A percentile compares a stretch with the other conserved stretches of the same genome.
Conservation (phyloP, 140 eudicot genomes). For the Bidens hawaiensis region DNA sequence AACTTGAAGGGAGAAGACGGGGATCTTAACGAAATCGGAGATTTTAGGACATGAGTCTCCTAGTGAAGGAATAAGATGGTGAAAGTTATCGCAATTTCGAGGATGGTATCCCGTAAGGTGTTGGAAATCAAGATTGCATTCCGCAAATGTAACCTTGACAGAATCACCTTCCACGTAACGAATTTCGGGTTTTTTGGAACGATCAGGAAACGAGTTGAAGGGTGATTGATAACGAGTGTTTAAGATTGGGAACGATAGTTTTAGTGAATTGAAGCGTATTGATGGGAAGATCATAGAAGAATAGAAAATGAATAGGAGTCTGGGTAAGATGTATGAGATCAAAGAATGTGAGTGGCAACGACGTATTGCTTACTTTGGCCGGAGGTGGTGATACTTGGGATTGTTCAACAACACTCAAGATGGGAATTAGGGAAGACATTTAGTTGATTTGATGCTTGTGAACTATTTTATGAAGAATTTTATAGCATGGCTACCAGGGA, state of each 20-base stretch:
- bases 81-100: neutral
- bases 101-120: neutral
- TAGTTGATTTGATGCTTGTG: no score
- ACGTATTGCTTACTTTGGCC: conserved; percentile 1
- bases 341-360: conserved; percentile 25
- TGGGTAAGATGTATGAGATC: neutral
- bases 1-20: neutral
- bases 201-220: neutral
- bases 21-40: neutral
- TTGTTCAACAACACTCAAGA: conserved; percentile 11
- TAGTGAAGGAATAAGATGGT: neutral
- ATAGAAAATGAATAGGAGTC: neutral
- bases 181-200: neutral
- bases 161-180: neutral
- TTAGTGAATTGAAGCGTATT: neutral
- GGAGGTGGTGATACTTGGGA: conserved; percentile 24
- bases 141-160: neutral
- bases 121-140: neutral
- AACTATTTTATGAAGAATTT: no score
- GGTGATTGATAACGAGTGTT: neutral
- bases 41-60: neutral
- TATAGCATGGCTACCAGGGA: no score
- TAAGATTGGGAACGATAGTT: neutral
- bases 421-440: no score
- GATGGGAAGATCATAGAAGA: neutral